Evolutionary conservation across 768 basidiomycete genomes (phyloP).

Genomic region (Sporobolomyces pararoseus): DNA sequence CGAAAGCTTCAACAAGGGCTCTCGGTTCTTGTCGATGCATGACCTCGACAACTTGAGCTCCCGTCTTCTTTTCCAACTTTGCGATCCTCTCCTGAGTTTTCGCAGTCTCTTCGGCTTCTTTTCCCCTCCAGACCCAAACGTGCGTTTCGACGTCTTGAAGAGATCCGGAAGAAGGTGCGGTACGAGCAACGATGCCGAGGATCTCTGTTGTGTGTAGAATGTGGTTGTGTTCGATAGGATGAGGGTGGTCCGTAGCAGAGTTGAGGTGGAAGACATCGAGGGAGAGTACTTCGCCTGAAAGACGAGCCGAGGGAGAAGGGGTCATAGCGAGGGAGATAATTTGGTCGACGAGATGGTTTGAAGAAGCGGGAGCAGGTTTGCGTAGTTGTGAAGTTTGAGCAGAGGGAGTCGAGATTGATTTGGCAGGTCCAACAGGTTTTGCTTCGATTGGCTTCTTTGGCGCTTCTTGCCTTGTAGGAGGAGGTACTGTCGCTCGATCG

Average conservation of each 20-base stretch:
- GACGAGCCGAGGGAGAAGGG: not conserved
- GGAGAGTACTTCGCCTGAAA: conserved; percentile 10
- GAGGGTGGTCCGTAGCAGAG: conserved; percentile 20
- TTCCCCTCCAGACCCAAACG: conserved; percentile 31
- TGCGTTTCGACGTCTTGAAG: not conserved
- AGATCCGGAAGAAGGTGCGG: not conserved
- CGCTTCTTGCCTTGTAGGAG: not conserved
- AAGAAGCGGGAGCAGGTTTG: not conserved
- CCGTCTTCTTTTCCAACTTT: conserved; percentile 17
- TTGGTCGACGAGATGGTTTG: conserved; percentile 1
- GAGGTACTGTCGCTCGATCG: not conserved
- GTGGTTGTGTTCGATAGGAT: conserved; percentile 36
- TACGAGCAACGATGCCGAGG: conserved; percentile 31
- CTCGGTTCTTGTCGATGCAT: conserved; percentile 3
- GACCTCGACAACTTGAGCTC: not conserved
- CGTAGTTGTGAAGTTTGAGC: not conserved
- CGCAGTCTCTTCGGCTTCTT: conserved; percentile 14
- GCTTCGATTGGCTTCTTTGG: not conserved
- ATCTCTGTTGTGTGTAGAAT: conserved; percentile 21
- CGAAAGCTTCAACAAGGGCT: conserved; percentile 24
- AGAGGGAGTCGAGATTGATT: not conserved
- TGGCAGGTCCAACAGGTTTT: not conserved
- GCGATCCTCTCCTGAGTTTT: conserved; percentile 8
- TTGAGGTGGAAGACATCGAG: conserved; percentile 38
- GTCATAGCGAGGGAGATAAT: conserved; percentile 7